phyloP scores from a whole-genome alignment of 1,284 basidiomycete genomes.

The Ganoderma lingzhi region DNA sequence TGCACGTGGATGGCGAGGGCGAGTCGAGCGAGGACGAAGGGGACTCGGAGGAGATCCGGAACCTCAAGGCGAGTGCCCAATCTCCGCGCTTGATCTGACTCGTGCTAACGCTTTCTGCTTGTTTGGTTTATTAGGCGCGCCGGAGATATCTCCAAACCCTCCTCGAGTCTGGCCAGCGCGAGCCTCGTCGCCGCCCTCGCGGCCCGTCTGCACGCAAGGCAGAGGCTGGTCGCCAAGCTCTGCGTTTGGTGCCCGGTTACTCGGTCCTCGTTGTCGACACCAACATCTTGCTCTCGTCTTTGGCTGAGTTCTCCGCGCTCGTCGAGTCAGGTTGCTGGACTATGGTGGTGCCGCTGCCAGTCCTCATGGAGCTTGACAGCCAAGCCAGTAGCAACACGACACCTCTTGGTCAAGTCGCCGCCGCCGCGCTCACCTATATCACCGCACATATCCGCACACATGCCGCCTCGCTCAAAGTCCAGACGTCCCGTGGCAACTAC shows the following conservation, averaged over 20 bases:
- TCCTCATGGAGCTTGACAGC: slow-evolving; percentile 96
- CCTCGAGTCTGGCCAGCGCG: slow-evolving; percentile 54
- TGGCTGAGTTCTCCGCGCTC: slow-evolving; percentile 76
- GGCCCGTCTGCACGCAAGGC: slow-evolving; percentile 38
- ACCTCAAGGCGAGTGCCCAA: slow-evolving; percentile 67
- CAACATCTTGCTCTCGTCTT: slow-evolving; percentile 88
- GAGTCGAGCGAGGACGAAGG: slow-evolving; percentile 60
- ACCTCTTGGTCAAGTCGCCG: slow-evolving; percentile 75
- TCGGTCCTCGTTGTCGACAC: slow-evolving; percentile 94
- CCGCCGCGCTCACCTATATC: slow-evolving; percentile 78
- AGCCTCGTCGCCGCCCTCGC: slow-evolving; percentile 46
- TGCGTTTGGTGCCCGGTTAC: slow-evolving; percentile 85
- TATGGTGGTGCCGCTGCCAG: slow-evolving; percentile 90
- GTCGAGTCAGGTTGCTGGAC: slow-evolving; percentile 89
- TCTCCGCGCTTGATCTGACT: slow-evolving; percentile 7
- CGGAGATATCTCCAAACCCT: slow-evolving; percentile 70
- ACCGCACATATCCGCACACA: slow-evolving; percentile 81
- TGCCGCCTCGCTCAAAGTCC: slow-evolving; percentile 86
- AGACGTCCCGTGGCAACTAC: slow-evolving; percentile 96
- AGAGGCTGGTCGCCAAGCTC: slow-evolving; percentile 45
- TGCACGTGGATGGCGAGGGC: slow-evolving; percentile 40
- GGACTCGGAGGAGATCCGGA: slow-evolving; percentile 79
- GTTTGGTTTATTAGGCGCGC: slow-evolving; percentile 61
- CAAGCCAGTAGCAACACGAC: slow-evolving; percentile 70
- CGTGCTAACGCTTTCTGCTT: slow-evolving; percentile 15